Evolutionary conservation across 106 monocot species (phyloP), one percentile per base, ranked within the genome.

Genomic region (Narthecium ossifragum): DNA sequence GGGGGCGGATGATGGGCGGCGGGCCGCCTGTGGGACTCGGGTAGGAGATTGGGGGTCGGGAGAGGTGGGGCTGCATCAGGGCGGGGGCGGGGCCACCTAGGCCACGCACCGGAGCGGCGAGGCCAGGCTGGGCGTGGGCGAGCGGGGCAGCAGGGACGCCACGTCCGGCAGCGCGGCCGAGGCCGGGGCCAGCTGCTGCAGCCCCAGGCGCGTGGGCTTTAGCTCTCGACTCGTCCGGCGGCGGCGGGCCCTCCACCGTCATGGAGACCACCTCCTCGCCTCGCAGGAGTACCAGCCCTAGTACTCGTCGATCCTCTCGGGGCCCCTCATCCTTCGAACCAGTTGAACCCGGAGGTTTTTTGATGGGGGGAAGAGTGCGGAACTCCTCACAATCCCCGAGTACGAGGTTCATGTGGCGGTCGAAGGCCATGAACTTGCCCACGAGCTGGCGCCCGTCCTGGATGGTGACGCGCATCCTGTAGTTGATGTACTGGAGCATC

Each of bases 311-410:
- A 23, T 88, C 88, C 80, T 92, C 92, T 14, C 92, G 76, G 32
- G 83, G n/a, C n/a, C n/a, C n/a, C n/a, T n/a, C n/a, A n/a, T n/a
- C n/a, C n/a, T n/a, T n/a, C n/a, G n/a, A n/a, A n/a, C n/a, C n/a
- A n/a, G 43, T 43, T 10, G 11, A 3, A 3, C 43, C 4, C 6
- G 17, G 11, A 43, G 5, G 11, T 43, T 43, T 65, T 52, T 92
- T 85, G 5, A 67, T 30, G 0, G 90, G 94, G 0, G 94, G 94
- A 3, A 96, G 90, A 61, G 65, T 77, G 54, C 94, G 85, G 63
- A 96, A 90, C 86, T 96, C 90, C 73, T 96, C 94, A 65, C 94
- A 96, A 71, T 96, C 94, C 55, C 94, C 94, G 64, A 96, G 80
- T 72, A 96, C 94, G 58, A 96, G 89, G 80, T 96, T 96, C 86